Conservation (phyloP, 2,329 filamentous ascomycete genomes). For the Diaporthe sp. region DNA sequence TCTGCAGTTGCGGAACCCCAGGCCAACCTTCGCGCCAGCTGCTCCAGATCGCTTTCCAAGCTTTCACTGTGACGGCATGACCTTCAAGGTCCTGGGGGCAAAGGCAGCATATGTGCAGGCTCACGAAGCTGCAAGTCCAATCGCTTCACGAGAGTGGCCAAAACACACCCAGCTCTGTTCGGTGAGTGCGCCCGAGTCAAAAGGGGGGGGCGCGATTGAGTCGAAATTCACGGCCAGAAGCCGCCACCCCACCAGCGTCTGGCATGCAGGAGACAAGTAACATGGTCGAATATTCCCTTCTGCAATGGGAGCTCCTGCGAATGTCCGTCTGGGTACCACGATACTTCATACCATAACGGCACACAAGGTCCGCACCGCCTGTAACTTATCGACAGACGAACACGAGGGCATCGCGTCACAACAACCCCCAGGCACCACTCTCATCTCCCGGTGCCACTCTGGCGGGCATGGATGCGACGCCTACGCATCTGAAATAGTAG, state of each 20-base stretch:
- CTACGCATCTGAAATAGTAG: constrained; percentile 22
- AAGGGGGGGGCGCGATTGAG: background rate
- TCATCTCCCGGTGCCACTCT: constrained; percentile 15
- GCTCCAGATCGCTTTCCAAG: background rate
- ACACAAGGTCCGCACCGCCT: background rate
- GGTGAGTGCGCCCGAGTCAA: background rate
- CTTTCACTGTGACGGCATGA: background rate
- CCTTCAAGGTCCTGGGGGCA: background rate
- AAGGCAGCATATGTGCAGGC: background rate
- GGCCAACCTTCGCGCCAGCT: background rate
- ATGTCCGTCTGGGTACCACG: background rate
- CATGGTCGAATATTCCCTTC: background rate
- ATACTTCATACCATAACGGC: background rate
- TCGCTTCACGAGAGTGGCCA: background rate
- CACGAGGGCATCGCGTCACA: constrained; percentile 22
- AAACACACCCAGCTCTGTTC: background rate
- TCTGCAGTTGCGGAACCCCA: background rate
- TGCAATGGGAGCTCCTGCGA: background rate
- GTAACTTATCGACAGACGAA: constrained; percentile 9
- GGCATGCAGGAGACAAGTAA: background rate
- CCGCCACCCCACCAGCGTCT: background rate
- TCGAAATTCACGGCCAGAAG: background rate
- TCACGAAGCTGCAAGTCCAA: constrained; percentile 6
- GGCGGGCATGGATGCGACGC: background rate
- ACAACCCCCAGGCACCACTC: background rate